These are phyloP conservation scores for Cutaneotrichosporon cyanovorans DNA, from an alignment of 1,284 basidiomycete genomes.

Conservation along the genomic window DNA sequence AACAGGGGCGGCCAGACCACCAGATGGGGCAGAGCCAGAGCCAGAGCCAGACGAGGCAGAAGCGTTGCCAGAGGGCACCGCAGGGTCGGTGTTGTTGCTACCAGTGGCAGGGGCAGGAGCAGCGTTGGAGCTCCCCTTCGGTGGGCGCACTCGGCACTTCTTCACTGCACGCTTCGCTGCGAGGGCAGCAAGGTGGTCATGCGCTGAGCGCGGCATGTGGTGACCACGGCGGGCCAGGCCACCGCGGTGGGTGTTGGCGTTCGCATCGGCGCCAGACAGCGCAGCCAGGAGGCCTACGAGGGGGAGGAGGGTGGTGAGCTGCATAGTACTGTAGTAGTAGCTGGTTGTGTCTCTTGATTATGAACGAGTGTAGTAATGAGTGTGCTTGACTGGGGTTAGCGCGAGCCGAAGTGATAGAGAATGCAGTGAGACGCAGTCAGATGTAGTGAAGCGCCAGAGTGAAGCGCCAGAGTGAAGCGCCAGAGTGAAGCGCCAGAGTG, in stretches of 20 bases:
- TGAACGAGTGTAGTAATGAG: conserved; percentile 4
- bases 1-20: too few relatives aligned
- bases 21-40: neutral
- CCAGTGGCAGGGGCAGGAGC: neutral
- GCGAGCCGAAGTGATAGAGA: too few relatives aligned
- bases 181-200: neutral
- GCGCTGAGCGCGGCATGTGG: neutral
- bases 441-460: too few relatives aligned
- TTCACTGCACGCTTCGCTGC: neutral
- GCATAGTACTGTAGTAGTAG: conserved; percentile 17
- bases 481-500: too few relatives aligned
- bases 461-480: too few relatives aligned
- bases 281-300: conserved; percentile 23
- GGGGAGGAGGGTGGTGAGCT: conserved; percentile 24
- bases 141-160: neutral
- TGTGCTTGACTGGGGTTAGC: neutral
- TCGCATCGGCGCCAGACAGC: neutral
- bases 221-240: neutral
- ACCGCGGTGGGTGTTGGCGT: neutral
- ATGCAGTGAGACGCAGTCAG: too few relatives aligned
- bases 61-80: neutral
- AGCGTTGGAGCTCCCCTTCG: neutral
- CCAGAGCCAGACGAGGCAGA: neutral
- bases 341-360: too few relatives aligned
- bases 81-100: neutral